Conservation (phyloP, 1,139 yeast genomes). For the Keqinozyma sinolaborantium region DNA sequence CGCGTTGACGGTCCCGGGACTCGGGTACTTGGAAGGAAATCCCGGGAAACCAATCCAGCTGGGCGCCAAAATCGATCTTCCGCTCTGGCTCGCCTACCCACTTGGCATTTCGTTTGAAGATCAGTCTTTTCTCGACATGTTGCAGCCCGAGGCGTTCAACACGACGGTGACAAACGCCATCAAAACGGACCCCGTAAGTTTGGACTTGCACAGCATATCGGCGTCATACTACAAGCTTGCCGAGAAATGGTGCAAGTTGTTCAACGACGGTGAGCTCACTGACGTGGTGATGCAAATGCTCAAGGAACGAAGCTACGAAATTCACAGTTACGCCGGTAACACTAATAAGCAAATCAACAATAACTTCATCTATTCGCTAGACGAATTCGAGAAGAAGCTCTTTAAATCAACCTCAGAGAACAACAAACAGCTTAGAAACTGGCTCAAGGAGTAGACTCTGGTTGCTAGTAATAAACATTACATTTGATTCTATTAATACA, state of each 20-base stretch:
- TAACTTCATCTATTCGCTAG: constrained; percentile 62
- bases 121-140: constrained; percentile 62
- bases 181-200: constrained; percentile 63
- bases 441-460: constrained; percentile 36
- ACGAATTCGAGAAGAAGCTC: constrained; percentile 67
- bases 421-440: constrained; percentile 58
- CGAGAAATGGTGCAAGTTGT: constrained; percentile 71
- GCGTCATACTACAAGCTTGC: constrained; percentile 67
- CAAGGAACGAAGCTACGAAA: constrained; percentile 62
- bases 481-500: constrained; percentile 10
- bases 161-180: constrained; percentile 73
- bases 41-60: constrained; percentile 63
- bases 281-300: constrained; percentile 53
- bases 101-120: constrained; percentile 55
- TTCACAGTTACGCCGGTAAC: constrained; percentile 69
- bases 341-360: constrained; percentile 39
- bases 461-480: constrained; percentile 2
- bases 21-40: constrained; percentile 84
- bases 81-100: constrained; percentile 85
- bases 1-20: constrained; percentile 74
- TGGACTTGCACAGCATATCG: constrained; percentile 67
- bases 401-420: constrained; percentile 60
- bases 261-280: constrained; percentile 61
- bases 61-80: constrained; percentile 72
- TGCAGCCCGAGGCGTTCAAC: constrained; percentile 66